A percentile compares a stretch with the other conserved stretches of the same genome.
These are phyloP conservation scores for Arabidopsis lyrata DNA, from an alignment of 441 rosid genomes.

Conservation along the genomic window DNA sequence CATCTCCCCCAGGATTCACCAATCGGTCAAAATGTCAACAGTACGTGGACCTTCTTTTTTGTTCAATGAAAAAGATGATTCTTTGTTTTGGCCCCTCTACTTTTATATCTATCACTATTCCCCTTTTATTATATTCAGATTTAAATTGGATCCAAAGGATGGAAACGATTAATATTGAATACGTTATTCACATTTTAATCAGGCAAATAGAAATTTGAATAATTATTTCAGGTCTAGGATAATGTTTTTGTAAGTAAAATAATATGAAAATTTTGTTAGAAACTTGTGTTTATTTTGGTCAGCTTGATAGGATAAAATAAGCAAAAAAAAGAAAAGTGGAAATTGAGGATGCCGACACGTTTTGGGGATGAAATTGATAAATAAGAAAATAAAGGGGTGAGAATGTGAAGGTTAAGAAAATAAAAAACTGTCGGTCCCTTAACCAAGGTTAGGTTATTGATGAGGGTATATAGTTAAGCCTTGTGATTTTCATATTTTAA, in stretches of 20 bases:
- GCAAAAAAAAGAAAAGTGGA: background rate
- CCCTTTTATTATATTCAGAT: background rate
- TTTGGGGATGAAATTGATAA: background rate
- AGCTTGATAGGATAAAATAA: background rate
- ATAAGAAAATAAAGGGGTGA: conserved; percentile 42
- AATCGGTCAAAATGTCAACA: conserved; percentile 44
- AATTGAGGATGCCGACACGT: conserved; percentile 35
- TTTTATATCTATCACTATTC: background rate
- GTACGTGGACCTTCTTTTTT: conserved; percentile 19
- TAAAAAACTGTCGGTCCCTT: conserved; percentile 63
- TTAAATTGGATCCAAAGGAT: too few relatives aligned
- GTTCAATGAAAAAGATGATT: background rate
- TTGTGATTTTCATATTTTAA: conserved; percentile 18
- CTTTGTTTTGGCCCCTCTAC: conserved; percentile 36
- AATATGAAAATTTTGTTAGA: background rate
- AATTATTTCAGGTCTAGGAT: background rate
- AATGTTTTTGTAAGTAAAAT: background rate
- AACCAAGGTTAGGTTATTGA: conserved; percentile 60
- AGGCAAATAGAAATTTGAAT: background rate
- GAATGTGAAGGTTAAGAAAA: conserved; percentile 35
- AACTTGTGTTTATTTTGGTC: background rate
- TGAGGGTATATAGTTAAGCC: conserved; percentile 50
- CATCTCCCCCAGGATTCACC: conserved; percentile 14
- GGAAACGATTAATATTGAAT: too few relatives aligned
- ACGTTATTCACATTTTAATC: background rate